Evolutionary conservation across 2,329 filamentous ascomycete genomes (phyloP).

Genomic region (Clonostachys byssicola): DNA sequence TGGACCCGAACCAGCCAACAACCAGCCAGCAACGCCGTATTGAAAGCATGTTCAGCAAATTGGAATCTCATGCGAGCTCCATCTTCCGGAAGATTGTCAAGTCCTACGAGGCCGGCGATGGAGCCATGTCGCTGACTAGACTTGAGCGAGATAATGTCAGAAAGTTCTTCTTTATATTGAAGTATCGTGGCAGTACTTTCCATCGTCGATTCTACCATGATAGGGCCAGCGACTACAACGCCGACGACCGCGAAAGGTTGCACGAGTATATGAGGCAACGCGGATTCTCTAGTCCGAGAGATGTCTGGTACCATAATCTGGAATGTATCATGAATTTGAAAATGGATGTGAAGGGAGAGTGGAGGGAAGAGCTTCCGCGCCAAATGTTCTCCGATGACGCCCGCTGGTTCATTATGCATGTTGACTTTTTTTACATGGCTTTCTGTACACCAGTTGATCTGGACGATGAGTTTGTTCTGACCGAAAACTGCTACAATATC

Average conservation of each 20-base stretch:
- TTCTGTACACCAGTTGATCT: conserved; percentile 15
- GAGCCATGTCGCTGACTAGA: conserved; percentile 19
- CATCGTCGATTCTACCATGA: conserved; percentile 24
- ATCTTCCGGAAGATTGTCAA: conserved; percentile 18
- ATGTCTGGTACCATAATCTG: conserved; percentile 20
- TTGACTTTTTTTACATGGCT: conserved; percentile 16
- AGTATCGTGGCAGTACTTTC: conserved; percentile 31
- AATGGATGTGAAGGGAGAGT: conserved; percentile 14
- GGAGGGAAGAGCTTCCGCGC: conserved; percentile 7
- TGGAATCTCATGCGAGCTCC: conserved; percentile 13
- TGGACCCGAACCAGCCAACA: conserved; percentile 7
- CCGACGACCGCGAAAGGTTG: conserved; percentile 12
- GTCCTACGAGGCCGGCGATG: neutral
- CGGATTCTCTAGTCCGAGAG: conserved; percentile 11
- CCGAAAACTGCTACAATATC: conserved; percentile 14
- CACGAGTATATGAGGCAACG: conserved; percentile 14
- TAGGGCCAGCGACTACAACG: conserved; percentile 20
- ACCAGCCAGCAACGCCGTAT: conserved; percentile 11
- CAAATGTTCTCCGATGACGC: conserved; percentile 15
- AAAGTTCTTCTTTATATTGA: conserved; percentile 40
- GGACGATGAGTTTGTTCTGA: conserved; percentile 12
- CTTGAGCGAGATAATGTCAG: conserved; percentile 27
- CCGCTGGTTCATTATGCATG: conserved; percentile 13
- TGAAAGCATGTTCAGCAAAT: conserved; percentile 14
- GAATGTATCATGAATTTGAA: conserved; percentile 16